phyloP scores from a whole-genome alignment of 1,284 basidiomycete species.

The Cryptococcus sp. region DNA sequence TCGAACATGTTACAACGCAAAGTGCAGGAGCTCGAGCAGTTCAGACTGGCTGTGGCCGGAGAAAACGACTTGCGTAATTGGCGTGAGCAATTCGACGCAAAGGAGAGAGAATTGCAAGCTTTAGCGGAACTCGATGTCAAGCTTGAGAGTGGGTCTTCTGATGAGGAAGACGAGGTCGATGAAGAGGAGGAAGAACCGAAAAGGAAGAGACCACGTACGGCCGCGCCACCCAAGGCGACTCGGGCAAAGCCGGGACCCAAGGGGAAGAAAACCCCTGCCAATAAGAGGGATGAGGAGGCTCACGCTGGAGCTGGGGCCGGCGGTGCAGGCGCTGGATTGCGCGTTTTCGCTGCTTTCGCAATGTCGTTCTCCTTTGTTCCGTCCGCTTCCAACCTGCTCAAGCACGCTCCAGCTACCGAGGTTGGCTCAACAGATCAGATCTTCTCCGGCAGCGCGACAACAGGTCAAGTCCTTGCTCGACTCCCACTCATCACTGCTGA shows the following conservation, averaged over 20 bases:
- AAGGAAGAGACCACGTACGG: conserved; percentile 16
- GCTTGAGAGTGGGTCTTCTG: conserved; percentile 25
- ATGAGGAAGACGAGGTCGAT: conserved; percentile 31
- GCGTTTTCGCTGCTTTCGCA: conserved; percentile 49
- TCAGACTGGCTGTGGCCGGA: conserved; percentile 37
- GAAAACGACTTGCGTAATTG: conserved; percentile 33
- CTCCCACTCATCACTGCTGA: conserved; percentile 48
- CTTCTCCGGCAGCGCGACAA: conserved; percentile 14
- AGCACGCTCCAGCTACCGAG: conserved; percentile 9
- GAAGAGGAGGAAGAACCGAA: conserved; percentile 37
- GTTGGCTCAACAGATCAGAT: conserved; percentile 1
- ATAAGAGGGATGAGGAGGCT: no score
- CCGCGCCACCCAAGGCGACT: conserved; percentile 8
- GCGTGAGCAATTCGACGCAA: conserved; percentile 39
- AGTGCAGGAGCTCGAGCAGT: conserved; percentile 41
- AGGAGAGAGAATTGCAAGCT: conserved; percentile 34
- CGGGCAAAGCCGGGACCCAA: conserved; percentile 20
- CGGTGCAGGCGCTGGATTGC: conserved; percentile 21
- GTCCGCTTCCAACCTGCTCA: conserved; percentile 34
- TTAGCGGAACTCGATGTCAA: conserved; percentile 23
- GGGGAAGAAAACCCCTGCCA: conserved; percentile 14
- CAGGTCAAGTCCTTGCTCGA: conserved; percentile 34
- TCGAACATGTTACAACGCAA: conserved; percentile 39
- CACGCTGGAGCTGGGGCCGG: conserved; percentile 8
- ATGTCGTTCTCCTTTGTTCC: conserved; percentile 46